Percentiles rank a stretch among this genome's conserved stretches.
phyloP scores from a whole-genome alignment of 441 rosid genomes.

The Manihot esculenta region DNA sequence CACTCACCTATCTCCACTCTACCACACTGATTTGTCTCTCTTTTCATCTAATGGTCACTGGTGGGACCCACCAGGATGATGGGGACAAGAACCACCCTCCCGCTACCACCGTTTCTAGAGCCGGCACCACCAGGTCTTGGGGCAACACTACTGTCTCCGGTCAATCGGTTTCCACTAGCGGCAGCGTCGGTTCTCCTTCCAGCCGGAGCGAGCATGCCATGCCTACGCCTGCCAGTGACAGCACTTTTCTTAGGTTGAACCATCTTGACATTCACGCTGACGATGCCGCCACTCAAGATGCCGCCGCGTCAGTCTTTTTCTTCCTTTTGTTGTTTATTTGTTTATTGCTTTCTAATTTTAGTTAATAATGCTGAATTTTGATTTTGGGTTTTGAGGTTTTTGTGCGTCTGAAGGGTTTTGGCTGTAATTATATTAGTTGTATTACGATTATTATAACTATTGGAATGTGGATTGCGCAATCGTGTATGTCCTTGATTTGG shows the following conservation, averaged over 20 bases:
- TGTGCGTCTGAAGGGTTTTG: conserved; percentile 1
- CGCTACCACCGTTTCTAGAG: conserved; percentile 28
- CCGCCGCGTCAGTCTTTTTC: conserved; percentile 54
- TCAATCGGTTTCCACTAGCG: conserved; percentile 92
- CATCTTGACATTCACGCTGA: conserved; percentile 90
- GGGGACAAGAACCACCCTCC: conserved; percentile 47
- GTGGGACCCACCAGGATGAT: conserved; percentile 55
- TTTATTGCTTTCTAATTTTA: background rate
- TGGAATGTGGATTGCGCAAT: background rate
- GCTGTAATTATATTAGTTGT: background rate
- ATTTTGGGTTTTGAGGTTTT: background rate
- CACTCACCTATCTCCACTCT: background rate
- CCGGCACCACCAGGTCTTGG: conserved; percentile 65
- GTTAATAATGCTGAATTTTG: conserved; percentile 2
- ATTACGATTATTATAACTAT: background rate
- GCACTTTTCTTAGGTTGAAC: conserved; percentile 58
- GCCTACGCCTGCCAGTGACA: conserved; percentile 79
- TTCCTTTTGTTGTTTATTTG: background rate
- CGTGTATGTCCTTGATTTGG: background rate
- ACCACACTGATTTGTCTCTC: background rate
- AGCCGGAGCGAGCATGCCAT: conserved; percentile 66
- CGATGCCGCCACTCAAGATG: conserved; percentile 84
- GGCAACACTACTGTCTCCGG: conserved; percentile 72
- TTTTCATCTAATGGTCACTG: conserved; percentile 41
- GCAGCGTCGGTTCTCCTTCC: conserved; percentile 91